Base-by-base conservation (phyloP, 805 yeast genomes). In the Suhomyces emberorum region DNA sequence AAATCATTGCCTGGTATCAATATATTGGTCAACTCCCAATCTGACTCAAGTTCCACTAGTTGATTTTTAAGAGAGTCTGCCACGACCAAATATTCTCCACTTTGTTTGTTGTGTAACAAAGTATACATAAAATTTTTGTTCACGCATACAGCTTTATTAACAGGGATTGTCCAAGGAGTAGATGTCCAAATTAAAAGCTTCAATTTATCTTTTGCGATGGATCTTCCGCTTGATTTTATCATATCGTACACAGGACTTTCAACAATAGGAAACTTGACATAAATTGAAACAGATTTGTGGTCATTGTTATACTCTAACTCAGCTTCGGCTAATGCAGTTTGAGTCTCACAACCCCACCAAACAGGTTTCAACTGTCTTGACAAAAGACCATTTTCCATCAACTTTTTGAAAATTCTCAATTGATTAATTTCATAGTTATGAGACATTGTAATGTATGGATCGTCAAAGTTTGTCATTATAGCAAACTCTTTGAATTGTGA, bases 141-240 rank as follows among this genome's bases (percentile, higher is more conserved):
- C 28, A 83, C 71, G 30, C 93, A 81, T 28, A 93, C 77, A 0
- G 97, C 97, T 43, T 74, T 71, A 54, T 93, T 93, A 0, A 96
- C 81, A 4, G 87, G 85, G 21, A 93, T 69, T 0, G 99, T 93
- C 99, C 99, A 93, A 0, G 98, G 97, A 1, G 98, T 93, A 1
- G 96, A 89, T 0, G 99, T 93, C 99, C 99, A 93, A 38, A 93
- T 87, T 42, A 85, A 51, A 2, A 59, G 39, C n/a, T 46, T 39
- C 14, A 57, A 41, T 12, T 48, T 38, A 2, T 51, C 32, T 4
- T 28, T 17, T 15, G 17, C 22, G 23, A 32, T 17, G 15, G 16
- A 9, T n/a, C 12, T 9, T 2, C 24, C 36, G 30, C 35, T 24
- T 1, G 39, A 14, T 3, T 47, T 12, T 2, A 50, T 27, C 2